A percentile compares a stretch with the other conserved stretches of the same genome.
These are phyloP conservation scores for Rhizopogon rudus DNA, from an alignment of 768 basidiomycete species.

Conservation along the genomic window DNA sequence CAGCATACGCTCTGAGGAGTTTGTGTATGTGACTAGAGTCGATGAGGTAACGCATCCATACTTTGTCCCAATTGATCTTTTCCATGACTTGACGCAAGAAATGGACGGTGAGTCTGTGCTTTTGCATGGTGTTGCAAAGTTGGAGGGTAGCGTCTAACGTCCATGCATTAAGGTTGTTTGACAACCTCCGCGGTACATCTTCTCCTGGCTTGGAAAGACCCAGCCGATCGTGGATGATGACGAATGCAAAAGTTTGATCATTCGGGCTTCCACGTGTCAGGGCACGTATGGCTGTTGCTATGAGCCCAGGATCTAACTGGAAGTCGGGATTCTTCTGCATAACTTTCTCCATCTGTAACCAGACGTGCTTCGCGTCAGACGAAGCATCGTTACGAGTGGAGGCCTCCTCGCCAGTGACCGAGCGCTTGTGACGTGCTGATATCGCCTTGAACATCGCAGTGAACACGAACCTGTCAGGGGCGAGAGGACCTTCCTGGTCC, in stretches of 20 bases:
- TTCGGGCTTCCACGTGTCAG: slow-evolving; percentile 49
- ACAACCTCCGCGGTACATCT: slow-evolving; percentile 29
- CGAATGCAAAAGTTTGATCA: slow-evolving; percentile 65
- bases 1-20: slow-evolving; percentile 48
- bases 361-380: slow-evolving; percentile 66
- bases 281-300: slow-evolving; percentile 48
- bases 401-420: slow-evolving; percentile 10
- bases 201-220: slow-evolving; percentile 52
- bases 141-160: slow-evolving; percentile 50
- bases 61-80: slow-evolving; percentile 16
- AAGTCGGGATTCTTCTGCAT: slow-evolving; percentile 41
- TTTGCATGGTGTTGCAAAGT: slow-evolving; percentile 47
- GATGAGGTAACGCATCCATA: slow-evolving; percentile 32
- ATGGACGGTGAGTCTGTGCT: slow-evolving; percentile 44
- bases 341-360: slow-evolving; percentile 59
- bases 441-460: slow-evolving; percentile 59
- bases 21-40: slow-evolving; percentile 56
- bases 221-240: slow-evolving; percentile 56
- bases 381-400: slow-evolving; percentile 38
- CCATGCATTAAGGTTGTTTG: slow-evolving; percentile 38
- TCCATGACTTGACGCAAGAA: slow-evolving; percentile 59
- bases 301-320: slow-evolving; percentile 47
- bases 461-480: slow-evolving; percentile 57
- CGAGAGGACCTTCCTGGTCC: slow-evolving; percentile 56
- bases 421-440: slow-evolving; percentile 18